Conservation (phyloP, 225 moss, liverwort and hornwort genomes). For the Physcomitrium patens region DNA sequence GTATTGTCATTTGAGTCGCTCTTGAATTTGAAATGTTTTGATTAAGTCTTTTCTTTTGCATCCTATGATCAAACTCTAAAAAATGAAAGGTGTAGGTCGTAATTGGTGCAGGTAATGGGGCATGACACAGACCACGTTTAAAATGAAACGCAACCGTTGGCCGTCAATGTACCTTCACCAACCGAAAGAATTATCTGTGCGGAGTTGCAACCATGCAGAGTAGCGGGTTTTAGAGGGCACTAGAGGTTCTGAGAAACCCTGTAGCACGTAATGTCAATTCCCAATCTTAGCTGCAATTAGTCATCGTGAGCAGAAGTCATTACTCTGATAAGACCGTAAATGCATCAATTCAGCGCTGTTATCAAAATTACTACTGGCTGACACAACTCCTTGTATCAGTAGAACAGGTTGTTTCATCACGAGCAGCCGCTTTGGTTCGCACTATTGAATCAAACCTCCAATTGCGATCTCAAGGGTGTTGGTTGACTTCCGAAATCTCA, state of each 20-base stretch:
- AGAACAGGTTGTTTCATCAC: neutral
- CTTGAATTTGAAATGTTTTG: too few relatives aligned
- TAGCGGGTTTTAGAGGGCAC: neutral
- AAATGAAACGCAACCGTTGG: neutral
- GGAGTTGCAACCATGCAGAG: neutral
- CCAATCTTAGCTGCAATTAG: neutral
- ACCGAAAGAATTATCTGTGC: neutral
- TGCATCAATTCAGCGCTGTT: neutral
- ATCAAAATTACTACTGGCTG: neutral
- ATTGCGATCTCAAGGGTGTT: neutral
- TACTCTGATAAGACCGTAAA: neutral
- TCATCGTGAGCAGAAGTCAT: neutral
- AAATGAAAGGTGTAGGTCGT: constrained; percentile 9
- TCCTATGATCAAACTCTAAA: neutral
- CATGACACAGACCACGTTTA: neutral
- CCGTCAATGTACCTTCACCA: neutral
- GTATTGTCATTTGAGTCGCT: too few relatives aligned
- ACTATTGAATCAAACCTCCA: neutral
- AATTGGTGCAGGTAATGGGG: constrained; percentile 20
- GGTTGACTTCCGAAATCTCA: neutral
- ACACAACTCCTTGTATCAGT: neutral
- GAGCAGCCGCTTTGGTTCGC: neutral
- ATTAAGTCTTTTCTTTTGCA: too few relatives aligned
- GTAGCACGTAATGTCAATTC: constrained; percentile 29
- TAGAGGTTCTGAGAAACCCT: constrained; percentile 36